Evolutionary conservation across 306 rosid genomes (phyloP).

Genomic region (Lotus japonicus): DNA sequence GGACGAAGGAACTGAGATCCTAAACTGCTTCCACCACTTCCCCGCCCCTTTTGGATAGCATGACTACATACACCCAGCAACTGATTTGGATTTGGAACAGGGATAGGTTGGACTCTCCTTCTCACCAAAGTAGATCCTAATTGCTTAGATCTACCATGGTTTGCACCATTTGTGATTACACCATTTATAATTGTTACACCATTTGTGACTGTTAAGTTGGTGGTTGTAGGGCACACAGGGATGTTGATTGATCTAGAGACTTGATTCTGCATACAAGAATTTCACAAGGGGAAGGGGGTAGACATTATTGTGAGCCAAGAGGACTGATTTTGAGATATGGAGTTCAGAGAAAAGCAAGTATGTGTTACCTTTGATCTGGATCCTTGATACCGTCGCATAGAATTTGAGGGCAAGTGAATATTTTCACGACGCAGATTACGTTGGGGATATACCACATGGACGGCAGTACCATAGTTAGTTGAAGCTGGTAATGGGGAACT

Average conservation of each 20-base stretch:
- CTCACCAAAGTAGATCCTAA: conserved; percentile 20
- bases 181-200: conserved; percentile 30
- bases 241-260: conserved; percentile 16
- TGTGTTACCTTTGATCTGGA: conserved; percentile 22
- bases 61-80: conserved; percentile 28
- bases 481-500: conserved; percentile 31
- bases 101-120: conserved; percentile 25
- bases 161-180: conserved; percentile 30
- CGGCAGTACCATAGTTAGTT: conserved; percentile 13
- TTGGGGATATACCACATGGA: conserved; percentile 10
- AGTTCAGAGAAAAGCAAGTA: conserved; percentile 16
- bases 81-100: conserved; percentile 26
- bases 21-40: conserved; percentile 14
- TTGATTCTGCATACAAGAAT: conserved; percentile 30
- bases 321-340: conserved; percentile 21
- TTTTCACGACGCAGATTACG: conserved; percentile 13
- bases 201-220: conserved; percentile 20
- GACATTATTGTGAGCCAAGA: conserved; percentile 11
- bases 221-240: conserved; percentile 9
- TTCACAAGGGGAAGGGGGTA: background rate
- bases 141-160: conserved; percentile 26
- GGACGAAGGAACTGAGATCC: conserved; percentile 20
- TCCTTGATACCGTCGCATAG: conserved; percentile 25
- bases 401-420: conserved; percentile 27
- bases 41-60: conserved; percentile 34